Conservation (phyloP, 352 stramenopile genomes). For the Pythium monospermum region DNA sequence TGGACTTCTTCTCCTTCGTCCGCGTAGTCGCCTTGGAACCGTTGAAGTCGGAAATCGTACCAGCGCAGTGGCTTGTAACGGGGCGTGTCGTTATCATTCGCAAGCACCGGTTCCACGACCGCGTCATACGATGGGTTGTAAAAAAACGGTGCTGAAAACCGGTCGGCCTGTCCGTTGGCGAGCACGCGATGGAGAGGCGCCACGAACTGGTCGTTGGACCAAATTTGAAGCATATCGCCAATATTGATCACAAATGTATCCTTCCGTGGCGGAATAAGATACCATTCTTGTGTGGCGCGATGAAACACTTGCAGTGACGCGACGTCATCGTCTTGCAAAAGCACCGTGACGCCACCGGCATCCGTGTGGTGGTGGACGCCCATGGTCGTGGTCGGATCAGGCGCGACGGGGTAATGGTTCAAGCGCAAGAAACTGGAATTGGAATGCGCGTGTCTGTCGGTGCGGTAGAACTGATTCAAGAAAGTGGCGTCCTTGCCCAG, state of each 20-base stretch:
- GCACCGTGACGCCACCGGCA: constrained; percentile 46
- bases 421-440: constrained; percentile 90
- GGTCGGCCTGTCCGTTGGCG: constrained; percentile 26
- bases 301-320: constrained; percentile 54
- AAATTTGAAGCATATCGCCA: constrained; percentile 58
- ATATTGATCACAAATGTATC: constrained; percentile 60
- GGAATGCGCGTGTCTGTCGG: constrained; percentile 15
- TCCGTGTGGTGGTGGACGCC: constrained; percentile 64
- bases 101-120: constrained; percentile 55
- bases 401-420: constrained; percentile 88
- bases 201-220: constrained; percentile 50
- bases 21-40: constrained; percentile 89
- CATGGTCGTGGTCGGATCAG: constrained; percentile 41
- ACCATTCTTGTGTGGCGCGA: constrained; percentile 40
- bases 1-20: constrained; percentile 92
- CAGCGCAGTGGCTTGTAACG: constrained; percentile 83
- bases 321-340: constrained; percentile 62
- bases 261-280: constrained; percentile 35
- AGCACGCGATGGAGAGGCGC: constrained; percentile 51
- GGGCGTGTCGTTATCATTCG: constrained; percentile 23
- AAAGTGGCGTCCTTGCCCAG: constrained; percentile 45
- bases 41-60: constrained; percentile 82
- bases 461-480: constrained; percentile 60
- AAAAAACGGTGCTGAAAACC: constrained; percentile 61
- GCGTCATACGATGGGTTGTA: constrained; percentile 65